Conservation (phyloP, 1,284 basidiomycete species). For the Sphaerobolus stellatus region DNA sequence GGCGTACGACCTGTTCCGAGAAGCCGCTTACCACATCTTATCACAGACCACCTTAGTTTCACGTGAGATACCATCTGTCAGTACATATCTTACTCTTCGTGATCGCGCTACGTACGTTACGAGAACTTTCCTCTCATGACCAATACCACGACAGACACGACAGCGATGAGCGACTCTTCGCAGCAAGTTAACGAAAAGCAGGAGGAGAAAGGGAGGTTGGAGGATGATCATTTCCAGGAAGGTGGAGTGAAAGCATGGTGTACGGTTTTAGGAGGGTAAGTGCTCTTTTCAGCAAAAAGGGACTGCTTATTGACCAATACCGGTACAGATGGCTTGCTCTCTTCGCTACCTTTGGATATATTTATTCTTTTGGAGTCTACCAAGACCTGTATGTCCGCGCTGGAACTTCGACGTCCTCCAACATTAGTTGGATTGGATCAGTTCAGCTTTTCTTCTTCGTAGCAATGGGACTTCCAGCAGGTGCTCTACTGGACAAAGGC, state of each 20-base stretch:
- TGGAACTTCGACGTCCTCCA: constrained; percentile 17
- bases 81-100: no score
- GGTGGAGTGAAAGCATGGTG: constrained; percentile 2
- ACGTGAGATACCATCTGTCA: no score
- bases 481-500: constrained; percentile 19
- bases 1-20: no score
- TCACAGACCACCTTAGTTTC: no score
- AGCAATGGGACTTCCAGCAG: constrained; percentile 18
- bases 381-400: constrained; percentile 23
- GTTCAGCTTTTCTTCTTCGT: constrained; percentile 21
- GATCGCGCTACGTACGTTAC: no score
- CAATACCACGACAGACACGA: no score
- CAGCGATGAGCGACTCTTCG: no score
- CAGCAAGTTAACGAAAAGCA: no score
- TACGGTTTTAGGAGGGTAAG: constrained; percentile 4
- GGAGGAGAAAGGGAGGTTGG: no score
- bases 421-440: constrained; percentile 26
- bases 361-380: constrained; percentile 23
- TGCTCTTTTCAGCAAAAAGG: not conserved
- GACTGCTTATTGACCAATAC: not conserved
- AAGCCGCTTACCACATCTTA: no score
- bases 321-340: constrained; percentile 15
- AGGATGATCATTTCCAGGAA: constrained; percentile 1
- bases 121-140: no score
- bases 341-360: constrained; percentile 22